Percentiles rank a stretch among this genome's conserved stretches.
Evolutionary conservation across 768 basidiomycete species (phyloP).

Genomic region (Auriculariales sp.): DNA sequence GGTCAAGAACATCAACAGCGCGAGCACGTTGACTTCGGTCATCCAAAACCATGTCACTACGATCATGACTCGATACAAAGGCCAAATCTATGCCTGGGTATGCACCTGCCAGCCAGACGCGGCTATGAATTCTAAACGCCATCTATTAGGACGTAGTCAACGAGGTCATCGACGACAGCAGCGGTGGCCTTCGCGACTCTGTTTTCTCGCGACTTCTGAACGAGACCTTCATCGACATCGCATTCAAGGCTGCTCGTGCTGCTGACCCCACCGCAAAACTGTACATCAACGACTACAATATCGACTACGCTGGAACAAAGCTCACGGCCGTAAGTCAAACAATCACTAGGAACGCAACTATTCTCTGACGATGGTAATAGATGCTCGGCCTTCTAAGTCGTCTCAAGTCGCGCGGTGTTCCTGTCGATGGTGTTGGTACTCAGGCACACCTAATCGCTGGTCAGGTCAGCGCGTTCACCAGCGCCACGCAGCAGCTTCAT

Average conservation of each 20-base stretch:
- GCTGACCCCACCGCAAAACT: conserved; percentile 44
- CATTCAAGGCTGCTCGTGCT: conserved; percentile 34
- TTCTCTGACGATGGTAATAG: too few relatives aligned
- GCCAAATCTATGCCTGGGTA: conserved; percentile 17
- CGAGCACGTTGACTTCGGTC: conserved; percentile 6
- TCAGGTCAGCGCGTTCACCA: neutral
- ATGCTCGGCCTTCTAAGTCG: conserved; percentile 37
- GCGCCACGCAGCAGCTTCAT: neutral
- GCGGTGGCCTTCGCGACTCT: conserved; percentile 37
- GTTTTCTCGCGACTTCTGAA: conserved; percentile 42
- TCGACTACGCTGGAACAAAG: conserved; percentile 23
- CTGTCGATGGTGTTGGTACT: conserved; percentile 48
- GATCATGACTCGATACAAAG: conserved; percentile 6
- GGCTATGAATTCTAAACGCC: neutral
- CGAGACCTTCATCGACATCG: conserved; percentile 33
- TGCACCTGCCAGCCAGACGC: neutral
- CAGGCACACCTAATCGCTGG: conserved; percentile 14
- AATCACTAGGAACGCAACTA: conserved; percentile 22
- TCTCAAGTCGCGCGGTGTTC: conserved; percentile 31
- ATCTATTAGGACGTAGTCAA: conserved; percentile 38
- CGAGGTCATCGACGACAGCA: conserved; percentile 45
- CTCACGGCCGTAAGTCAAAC: conserved; percentile 33
- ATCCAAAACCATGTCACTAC: conserved; percentile 8
- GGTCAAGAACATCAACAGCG: conserved; percentile 5
- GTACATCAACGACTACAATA: conserved; percentile 31